phyloP scores from a whole-genome alignment of 495 filamentous ascomycete species.

The Penicillium subrubescens region DNA sequence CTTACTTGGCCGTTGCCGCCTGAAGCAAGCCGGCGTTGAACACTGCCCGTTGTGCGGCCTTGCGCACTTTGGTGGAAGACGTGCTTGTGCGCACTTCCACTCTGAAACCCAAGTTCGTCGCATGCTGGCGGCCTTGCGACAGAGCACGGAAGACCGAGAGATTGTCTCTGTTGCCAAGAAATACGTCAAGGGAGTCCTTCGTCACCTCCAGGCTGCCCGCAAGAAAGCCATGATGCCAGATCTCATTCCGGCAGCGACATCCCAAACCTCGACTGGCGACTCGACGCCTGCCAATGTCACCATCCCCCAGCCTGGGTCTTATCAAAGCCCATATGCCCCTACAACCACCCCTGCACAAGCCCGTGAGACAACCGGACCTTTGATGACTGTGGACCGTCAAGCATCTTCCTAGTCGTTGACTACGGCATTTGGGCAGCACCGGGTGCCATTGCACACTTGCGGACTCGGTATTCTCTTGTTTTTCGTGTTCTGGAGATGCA shows the following conservation, averaged over 20 bases:
- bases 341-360: background rate
- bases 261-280: background rate
- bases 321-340: background rate
- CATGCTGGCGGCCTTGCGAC: slow-evolving; percentile 62
- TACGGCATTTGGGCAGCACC: background rate
- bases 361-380: background rate
- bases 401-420: background rate
- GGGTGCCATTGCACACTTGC: background rate
- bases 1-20: slow-evolving; percentile 57
- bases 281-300: background rate
- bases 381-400: background rate
- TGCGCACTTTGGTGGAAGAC: slow-evolving; percentile 59
- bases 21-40: slow-evolving; percentile 63
- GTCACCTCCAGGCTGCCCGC: slow-evolving; percentile 42
- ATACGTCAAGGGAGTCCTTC: slow-evolving; percentile 59
- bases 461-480: background rate
- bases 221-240: background rate
- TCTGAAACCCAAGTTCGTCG: slow-evolving; percentile 56
- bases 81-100: slow-evolving; percentile 62
- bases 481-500: background rate
- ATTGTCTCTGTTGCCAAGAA: slow-evolving; percentile 54
- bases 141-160: slow-evolving; percentile 55
- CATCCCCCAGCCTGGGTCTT: background rate
- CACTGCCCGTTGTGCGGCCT: slow-evolving; percentile 67
- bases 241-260: background rate